Evolutionary conservation across 1,284 basidiomycete genomes (phyloP).

Genomic region (Puccinia horiana): DNA sequence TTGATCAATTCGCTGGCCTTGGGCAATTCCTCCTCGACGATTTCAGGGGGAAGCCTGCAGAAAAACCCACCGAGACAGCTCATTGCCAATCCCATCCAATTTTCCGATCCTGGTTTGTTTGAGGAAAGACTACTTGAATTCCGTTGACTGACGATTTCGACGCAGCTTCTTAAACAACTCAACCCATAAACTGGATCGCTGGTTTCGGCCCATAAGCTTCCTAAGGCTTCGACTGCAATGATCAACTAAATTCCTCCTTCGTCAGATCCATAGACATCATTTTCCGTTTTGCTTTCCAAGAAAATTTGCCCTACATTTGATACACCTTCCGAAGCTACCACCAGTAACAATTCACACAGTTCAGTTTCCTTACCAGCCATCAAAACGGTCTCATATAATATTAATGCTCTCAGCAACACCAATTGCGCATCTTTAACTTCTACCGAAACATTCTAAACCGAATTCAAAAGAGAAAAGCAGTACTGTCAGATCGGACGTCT

Average conservation of each 20-base stretch:
- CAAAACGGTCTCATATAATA: constrained; percentile 30
- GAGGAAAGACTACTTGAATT: neutral
- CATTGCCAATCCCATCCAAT: constrained; percentile 48
- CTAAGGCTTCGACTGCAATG: constrained; percentile 46
- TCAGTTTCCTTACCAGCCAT: constrained; percentile 48
- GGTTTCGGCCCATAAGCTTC: constrained; percentile 43
- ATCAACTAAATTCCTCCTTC: constrained; percentile 24
- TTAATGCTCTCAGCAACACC: constrained; percentile 40
- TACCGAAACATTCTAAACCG: constrained; percentile 8
- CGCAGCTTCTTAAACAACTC: constrained; percentile 48
- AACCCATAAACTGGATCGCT: constrained; percentile 49
- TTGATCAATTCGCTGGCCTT: constrained; percentile 50
- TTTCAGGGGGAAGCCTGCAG: constrained; percentile 49
- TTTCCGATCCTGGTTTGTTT: constrained; percentile 24
- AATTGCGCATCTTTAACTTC: constrained; percentile 40
- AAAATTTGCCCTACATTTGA: constrained; percentile 38
- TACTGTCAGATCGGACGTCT: neutral
- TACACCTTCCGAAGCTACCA: constrained; percentile 21
- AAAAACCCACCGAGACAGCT: constrained; percentile 44
- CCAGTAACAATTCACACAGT: constrained; percentile 35
- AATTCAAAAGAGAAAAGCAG: neutral
- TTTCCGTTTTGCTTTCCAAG: neutral
- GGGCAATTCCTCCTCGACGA: constrained; percentile 53
- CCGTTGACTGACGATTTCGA: constrained; percentile 35
- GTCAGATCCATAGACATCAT: constrained; percentile 2